Conservation (phyloP, 495 filamentous ascomycete species). For the Rhizodiscina lignyota region DNA sequence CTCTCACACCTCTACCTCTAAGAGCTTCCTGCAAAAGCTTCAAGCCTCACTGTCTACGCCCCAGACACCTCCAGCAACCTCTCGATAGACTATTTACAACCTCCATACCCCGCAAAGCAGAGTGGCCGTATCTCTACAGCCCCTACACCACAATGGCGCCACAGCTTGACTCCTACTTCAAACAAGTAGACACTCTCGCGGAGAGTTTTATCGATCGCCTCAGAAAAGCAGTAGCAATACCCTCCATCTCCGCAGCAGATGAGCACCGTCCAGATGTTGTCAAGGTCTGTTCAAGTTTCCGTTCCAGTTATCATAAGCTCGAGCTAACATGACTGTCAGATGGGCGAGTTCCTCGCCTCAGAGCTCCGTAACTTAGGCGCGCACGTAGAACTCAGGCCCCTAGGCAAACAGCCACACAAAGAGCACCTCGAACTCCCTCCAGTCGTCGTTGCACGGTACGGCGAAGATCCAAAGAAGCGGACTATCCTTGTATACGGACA, state of each 20-base stretch:
- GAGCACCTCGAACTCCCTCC: constrained; percentile 85
- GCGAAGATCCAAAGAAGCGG: constrained; percentile 75
- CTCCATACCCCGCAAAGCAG: too few species aligned
- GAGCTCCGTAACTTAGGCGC: constrained; percentile 76
- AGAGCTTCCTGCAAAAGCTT: too few species aligned
- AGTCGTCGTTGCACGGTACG: constrained; percentile 80
- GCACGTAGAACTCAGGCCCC: constrained; percentile 59
- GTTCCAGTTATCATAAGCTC: neutral
- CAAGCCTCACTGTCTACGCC: too few species aligned
- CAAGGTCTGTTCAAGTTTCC: constrained; percentile 24
- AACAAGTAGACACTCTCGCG: constrained; percentile 56
- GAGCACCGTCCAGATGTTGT: constrained; percentile 78
- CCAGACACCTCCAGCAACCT: too few species aligned
- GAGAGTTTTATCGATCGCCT: constrained; percentile 83
- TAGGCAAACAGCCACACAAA: constrained; percentile 81
- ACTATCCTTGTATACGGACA: constrained; percentile 96
- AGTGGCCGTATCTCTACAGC: constrained; percentile 24
- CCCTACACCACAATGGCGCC: constrained; percentile 19
- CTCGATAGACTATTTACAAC: too few species aligned
- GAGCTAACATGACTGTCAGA: constrained; percentile 27
- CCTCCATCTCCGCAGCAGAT: constrained; percentile 84
- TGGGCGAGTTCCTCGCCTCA: constrained; percentile 78
- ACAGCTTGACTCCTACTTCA: constrained; percentile 23
- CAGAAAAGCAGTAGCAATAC: constrained; percentile 83
- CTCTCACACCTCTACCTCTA: too few species aligned